Percentiles rank a stretch among this genome's conserved stretches.
Evolutionary conservation across 441 rosid genomes (phyloP).

Genomic region (Codiaeum variegatum): DNA sequence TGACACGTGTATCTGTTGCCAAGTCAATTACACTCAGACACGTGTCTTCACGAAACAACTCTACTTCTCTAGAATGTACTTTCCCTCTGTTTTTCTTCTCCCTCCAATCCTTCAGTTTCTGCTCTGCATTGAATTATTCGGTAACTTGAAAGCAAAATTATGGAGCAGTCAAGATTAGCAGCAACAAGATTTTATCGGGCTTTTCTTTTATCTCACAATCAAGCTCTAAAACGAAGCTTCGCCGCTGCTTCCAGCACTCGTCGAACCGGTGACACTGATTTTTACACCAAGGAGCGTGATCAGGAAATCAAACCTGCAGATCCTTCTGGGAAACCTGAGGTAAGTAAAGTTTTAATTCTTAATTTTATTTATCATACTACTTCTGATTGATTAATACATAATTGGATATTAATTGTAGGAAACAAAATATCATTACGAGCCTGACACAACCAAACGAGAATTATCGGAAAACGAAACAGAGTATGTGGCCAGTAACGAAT

Average conservation of each 20-base stretch:
- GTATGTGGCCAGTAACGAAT: constrained; percentile 20
- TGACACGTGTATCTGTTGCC: constrained; percentile 22
- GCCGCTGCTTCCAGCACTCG: constrained; percentile 30
- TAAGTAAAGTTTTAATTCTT: neutral
- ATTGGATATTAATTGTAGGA: constrained; percentile 40
- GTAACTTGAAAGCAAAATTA: constrained; percentile 5
- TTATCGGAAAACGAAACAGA: constrained; percentile 6
- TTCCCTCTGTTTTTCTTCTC: neutral
- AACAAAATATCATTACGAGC: constrained; percentile 31
- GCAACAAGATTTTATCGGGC: constrained; percentile 22
- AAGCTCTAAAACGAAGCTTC: constrained; percentile 21
- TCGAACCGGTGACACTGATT: constrained; percentile 37
- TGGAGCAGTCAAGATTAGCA: constrained; percentile 45
- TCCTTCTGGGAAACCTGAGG: constrained; percentile 32
- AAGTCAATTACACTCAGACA: constrained; percentile 13
- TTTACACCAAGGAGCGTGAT: constrained; percentile 40
- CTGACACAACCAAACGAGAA: constrained; percentile 20
- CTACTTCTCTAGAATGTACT: constrained; percentile 18
- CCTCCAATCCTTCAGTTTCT: neutral
- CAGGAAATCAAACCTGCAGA: constrained; percentile 32
- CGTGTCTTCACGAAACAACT: constrained; percentile 24
- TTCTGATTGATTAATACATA: neutral
- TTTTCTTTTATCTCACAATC: constrained; percentile 11
- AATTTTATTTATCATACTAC: neutral
- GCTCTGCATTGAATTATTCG: neutral